Conservation (phyloP, 495 filamentous ascomycete genomes). For the Jackrogersella multiformis region DNA sequence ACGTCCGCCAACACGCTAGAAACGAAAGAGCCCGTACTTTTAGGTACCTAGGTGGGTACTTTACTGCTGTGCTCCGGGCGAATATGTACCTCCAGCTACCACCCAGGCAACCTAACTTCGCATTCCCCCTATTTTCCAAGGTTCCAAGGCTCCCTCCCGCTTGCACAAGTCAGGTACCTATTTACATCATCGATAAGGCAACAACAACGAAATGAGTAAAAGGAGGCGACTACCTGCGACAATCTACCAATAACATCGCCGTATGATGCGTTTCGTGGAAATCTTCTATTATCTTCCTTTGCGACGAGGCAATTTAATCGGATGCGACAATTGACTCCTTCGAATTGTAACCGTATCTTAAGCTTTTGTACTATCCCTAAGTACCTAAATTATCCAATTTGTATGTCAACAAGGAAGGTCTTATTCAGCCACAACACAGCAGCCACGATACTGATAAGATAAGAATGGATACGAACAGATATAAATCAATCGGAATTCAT, state of each 20-base stretch:
- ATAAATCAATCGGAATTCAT: background rate
- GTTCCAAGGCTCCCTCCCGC: no score
- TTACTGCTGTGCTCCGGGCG: slow-evolving; percentile 13
- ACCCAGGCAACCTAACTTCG: no score
- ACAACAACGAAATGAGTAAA: slow-evolving; percentile 16
- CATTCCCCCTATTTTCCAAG: slow-evolving; percentile 29
- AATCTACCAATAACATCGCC: slow-evolving; percentile 14
- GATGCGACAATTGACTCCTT: slow-evolving; percentile 13
- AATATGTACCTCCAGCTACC: slow-evolving; percentile 2
- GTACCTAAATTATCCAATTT: background rate
- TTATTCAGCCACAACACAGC: background rate
- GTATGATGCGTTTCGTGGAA: slow-evolving; percentile 25
- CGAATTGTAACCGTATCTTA: background rate
- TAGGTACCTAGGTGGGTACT: slow-evolving; percentile 10
- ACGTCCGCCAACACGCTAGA: slow-evolving; percentile 5
- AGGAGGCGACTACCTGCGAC: slow-evolving; percentile 1
- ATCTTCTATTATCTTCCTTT: slow-evolving; percentile 2
- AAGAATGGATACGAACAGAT: background rate
- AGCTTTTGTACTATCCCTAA: background rate
- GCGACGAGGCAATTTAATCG: slow-evolving; percentile 22
- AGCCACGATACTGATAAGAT: background rate
- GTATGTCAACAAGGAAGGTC: background rate
- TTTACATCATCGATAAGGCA: slow-evolving; percentile 4
- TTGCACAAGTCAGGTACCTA: background rate
- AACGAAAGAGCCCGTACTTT: no score